These are phyloP conservation scores for Turritis glabra DNA, from an alignment of 345 rosid genomes.

Conservation along the genomic window DNA sequence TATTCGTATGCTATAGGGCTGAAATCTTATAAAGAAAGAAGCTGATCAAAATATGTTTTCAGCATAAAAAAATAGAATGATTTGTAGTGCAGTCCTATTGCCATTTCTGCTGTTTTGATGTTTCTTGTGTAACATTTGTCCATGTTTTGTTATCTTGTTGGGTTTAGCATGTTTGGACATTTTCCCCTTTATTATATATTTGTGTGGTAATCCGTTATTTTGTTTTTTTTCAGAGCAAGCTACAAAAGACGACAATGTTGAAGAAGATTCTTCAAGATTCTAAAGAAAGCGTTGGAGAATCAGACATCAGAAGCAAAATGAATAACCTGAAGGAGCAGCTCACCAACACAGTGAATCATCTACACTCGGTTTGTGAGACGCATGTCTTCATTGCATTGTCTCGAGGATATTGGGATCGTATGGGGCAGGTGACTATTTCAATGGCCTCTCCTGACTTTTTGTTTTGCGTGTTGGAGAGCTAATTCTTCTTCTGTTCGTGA, in stretches of 20 bases:
- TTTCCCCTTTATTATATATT: not conserved
- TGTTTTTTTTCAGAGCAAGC: slow-evolving; percentile 58
- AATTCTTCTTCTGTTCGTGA: slow-evolving; percentile 10
- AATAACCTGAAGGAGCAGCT: slow-evolving; percentile 85
- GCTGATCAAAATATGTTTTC: not conserved
- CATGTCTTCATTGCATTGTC: slow-evolving; percentile 79
- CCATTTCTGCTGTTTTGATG: not conserved
- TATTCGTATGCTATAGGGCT: not conserved
- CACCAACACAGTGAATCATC: slow-evolving; percentile 69
- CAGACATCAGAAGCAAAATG: slow-evolving; percentile 77
- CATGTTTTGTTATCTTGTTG: slow-evolving; percentile 2
- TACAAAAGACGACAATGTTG: slow-evolving; percentile 74
- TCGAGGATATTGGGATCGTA: slow-evolving; percentile 94
- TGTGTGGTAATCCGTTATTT: not conserved
- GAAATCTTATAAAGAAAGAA: not conserved
- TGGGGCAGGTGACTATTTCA: slow-evolving; percentile 70
- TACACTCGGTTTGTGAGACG: slow-evolving; percentile 72
- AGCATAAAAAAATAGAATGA: not conserved
- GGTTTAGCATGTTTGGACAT: not conserved
- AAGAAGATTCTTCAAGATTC: slow-evolving; percentile 95
- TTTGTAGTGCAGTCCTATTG: not conserved
- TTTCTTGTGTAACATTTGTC: not conserved
- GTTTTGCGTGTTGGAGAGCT: slow-evolving; percentile 2
- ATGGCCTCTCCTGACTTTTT: not conserved
- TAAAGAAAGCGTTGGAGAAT: slow-evolving; percentile 79